Evolutionary conservation across 2,329 filamentous ascomycete genomes (phyloP), one percentile per base, ranked within the genome.

Genomic region (Incumbomyces lentus): DNA sequence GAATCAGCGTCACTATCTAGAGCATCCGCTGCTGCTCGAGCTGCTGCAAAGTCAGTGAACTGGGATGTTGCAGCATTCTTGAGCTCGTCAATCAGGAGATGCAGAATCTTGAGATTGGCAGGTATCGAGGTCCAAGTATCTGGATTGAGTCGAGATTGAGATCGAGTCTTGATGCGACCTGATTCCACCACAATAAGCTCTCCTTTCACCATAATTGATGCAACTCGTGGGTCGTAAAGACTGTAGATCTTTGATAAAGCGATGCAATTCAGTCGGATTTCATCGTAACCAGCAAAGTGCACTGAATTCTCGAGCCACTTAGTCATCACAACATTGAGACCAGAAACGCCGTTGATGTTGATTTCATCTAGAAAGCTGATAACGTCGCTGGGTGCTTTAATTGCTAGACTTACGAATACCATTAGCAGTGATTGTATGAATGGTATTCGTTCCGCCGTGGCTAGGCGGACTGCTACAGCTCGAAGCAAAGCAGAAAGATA

Each of bases 241-340:
- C 82, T 82, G 64, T 92, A 96, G 2, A 98, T 72, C 61, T 93
- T 95, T 0, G 88, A 89, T 2, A 98, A 75, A 5, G 92, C 92
- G 57, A 95, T 90, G 49, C 95, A 86, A 60, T 96, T 98, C 65
- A 95, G 87, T 56, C 89, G 79, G 57, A 96, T 96, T 64, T 95
- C 90, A 58, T 96, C 89, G 58, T 95, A 98, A 11, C 92, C 92
- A n/a, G 88, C 88, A 67, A 98, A 98, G 64, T 84, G 94, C 64
- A 94, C 78, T 3, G 88, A 95, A 65, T 96, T 95, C 68, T 96
- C 92, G 1, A 98, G 73, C 92, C 92, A 98, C 67, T 96, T 95
- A 66, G 81, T 76, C 55, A 96, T 70, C 2, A 98, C 92, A 18
- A 95, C 81, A 53, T 89, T 79, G 6, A 98, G 70, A n/a, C 89